These are phyloP conservation scores for Glomus cerebriforme DNA, from an alignment of 192 early-diverging fungal genomes.

Conservation along the genomic window DNA sequence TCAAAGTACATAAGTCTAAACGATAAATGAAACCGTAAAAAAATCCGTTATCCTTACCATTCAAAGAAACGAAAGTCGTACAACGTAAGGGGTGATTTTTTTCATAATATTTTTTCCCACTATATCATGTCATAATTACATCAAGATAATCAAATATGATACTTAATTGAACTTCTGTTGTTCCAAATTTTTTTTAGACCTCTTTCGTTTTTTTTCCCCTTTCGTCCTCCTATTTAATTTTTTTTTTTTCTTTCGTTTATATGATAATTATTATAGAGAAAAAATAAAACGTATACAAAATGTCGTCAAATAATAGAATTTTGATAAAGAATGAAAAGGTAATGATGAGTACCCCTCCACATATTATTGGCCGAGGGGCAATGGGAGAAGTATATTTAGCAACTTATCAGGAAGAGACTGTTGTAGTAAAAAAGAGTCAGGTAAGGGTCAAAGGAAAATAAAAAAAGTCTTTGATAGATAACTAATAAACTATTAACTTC, in stretches of 20 bases:
- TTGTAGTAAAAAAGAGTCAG: slow-evolving; percentile 26
- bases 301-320: slow-evolving; percentile 20
- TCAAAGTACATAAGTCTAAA: no score
- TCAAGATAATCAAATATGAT: background rate
- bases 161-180: background rate
- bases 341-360: background rate
- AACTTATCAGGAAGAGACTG: background rate
- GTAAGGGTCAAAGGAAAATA: background rate
- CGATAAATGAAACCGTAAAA: no score
- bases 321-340: slow-evolving; percentile 25
- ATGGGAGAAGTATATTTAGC: slow-evolving; percentile 28
- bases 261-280: background rate
- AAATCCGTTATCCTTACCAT: no score
- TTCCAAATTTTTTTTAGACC: background rate
- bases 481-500: background rate
- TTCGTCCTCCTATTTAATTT: background rate
- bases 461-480: background rate
- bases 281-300: background rate
- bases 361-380: slow-evolving; percentile 14
- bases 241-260: background rate
- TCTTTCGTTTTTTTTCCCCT: background rate
- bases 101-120: no score
- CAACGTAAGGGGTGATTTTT: no score
- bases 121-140: background rate
- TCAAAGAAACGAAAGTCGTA: no score